Conservation (phyloP, 2,329 filamentous ascomycete species). For the Botrytis byssoidea region DNA sequence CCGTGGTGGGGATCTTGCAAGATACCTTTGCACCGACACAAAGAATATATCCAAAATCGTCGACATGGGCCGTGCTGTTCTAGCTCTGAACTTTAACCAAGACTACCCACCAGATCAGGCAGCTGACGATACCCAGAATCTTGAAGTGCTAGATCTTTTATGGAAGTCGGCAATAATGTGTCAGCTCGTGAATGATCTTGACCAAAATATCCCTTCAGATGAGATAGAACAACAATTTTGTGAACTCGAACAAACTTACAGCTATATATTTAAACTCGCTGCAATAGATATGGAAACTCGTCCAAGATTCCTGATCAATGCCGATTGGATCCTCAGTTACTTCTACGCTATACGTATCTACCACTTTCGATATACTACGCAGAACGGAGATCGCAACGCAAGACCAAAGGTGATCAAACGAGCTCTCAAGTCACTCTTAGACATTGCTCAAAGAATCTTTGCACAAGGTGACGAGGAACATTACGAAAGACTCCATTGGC, state of each 20-base stretch:
- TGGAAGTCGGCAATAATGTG: conserved; percentile 11
- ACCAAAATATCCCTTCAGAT: neutral
- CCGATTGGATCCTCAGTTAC: conserved; percentile 15
- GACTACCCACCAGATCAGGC: neutral
- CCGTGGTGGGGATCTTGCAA: conserved; percentile 11
- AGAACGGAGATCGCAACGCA: neutral
- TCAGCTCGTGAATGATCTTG: conserved; percentile 2
- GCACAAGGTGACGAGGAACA: conserved; percentile 14
- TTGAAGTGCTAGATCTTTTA: conserved; percentile 1
- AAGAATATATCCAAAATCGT: conserved; percentile 10
- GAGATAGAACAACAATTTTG: neutral
- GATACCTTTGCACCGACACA: conserved; percentile 5
- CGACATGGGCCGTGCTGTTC: neutral
- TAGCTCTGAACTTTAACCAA: neutral
- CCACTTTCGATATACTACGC: neutral
- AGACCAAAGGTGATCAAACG: conserved; percentile 8
- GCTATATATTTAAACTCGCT: neutral
- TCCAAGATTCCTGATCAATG: conserved; percentile 3
- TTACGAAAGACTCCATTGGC: conserved; percentile 21
- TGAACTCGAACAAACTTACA: conserved; percentile 2
- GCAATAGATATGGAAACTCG: neutral
- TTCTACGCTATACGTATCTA: conserved; percentile 16
- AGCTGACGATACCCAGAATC: conserved; percentile 5
- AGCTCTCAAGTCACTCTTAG: conserved; percentile 9
- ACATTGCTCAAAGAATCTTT: conserved; percentile 12